These are phyloP conservation scores for Groenewaldozyma sp. DNA, from an alignment of 1,139 yeast genomes.

Conservation along the genomic window DNA sequence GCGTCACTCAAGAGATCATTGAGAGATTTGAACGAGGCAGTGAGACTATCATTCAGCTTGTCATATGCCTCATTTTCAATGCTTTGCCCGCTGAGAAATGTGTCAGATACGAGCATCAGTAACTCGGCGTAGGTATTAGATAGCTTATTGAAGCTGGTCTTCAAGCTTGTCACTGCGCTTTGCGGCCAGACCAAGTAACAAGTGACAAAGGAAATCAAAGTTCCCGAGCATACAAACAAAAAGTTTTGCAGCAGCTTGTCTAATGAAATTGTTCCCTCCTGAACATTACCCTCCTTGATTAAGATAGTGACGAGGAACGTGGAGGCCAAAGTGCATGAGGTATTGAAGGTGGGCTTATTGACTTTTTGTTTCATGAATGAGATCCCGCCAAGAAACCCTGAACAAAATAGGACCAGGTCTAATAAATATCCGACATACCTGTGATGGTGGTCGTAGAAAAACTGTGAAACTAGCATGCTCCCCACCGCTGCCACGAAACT, in stretches of 20 bases:
- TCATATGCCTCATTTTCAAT: slow-evolving; percentile 21
- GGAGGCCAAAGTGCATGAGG: slow-evolving; percentile 73
- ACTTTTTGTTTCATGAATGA: slow-evolving; percentile 64
- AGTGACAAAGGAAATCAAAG: slow-evolving; percentile 45
- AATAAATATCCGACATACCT: slow-evolving; percentile 46
- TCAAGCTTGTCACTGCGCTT: slow-evolving; percentile 43
- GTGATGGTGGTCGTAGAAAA: slow-evolving; percentile 38
- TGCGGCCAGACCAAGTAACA: slow-evolving; percentile 61
- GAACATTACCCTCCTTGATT: slow-evolving; percentile 67
- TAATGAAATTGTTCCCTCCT: slow-evolving; percentile 52
- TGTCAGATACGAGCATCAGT: slow-evolving; percentile 41
- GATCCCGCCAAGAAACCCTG: slow-evolving; percentile 54
- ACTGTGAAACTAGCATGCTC: slow-evolving; percentile 46
- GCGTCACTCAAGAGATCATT: slow-evolving; percentile 49
- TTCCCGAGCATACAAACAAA: slow-evolving; percentile 54
- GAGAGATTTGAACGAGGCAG: slow-evolving; percentile 37
- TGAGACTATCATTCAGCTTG: slow-evolving; percentile 32
- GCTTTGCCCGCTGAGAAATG: slow-evolving; percentile 47
- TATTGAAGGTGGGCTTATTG: slow-evolving; percentile 61
- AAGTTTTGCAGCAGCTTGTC: slow-evolving; percentile 48
- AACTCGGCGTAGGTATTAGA: slow-evolving; percentile 46
- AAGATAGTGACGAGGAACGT: slow-evolving; percentile 63
- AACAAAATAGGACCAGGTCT: slow-evolving; percentile 43
- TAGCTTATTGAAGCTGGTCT: slow-evolving; percentile 42
- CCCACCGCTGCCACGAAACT: slow-evolving; percentile 47